Base-by-base conservation (phyloP, 495 filamentous ascomycete genomes). In the Zalerion maritima region DNA sequence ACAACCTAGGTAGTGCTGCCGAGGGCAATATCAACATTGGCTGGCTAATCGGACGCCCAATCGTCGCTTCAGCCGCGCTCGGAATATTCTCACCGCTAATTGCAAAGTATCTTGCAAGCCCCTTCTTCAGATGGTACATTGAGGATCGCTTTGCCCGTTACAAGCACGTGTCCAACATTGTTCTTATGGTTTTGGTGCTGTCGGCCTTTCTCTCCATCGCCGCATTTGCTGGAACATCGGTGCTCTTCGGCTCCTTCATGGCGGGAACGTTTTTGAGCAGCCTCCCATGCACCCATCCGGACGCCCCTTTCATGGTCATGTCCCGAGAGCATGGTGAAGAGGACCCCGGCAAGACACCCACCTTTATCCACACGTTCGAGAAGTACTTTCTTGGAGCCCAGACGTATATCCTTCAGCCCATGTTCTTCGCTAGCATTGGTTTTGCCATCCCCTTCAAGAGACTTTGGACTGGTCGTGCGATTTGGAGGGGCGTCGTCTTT, bases 371-470 rank as follows among this genome's bases (percentile, higher is more conserved):
- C 2, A 51, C 73, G 4, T 83, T 73, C 38, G 57, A 67, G 14
- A 37, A 43, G 5, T 82, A 78, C 46, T 75, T 69, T 36, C 42
- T 48, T 3, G 42, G 55, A 23, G 47, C 62, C 0, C 57, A 72
- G 6, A 33, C 52, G 5, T 58, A 56, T 14, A 58, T 85, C 2
- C 52, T 89, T 0, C 67, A 69, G 14, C 78, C 81, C 0, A 64
- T 83, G 27, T 87, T 89, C 55, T 91, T 89, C 39, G 73, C 78
- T 12, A 81, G 75, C 0, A 78, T 86, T 21, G 79, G 81, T 1
- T 85, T 87, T 40, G 71, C 78, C 0, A 77, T 91, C 12, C 79
- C 81, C 0, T 75, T 87, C 20, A 64, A 68, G 1, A 47, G 71
- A 8, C 71, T 89, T 58, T 87, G 84, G 44, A 40, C 42, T 2